Conservation (phyloP, 345 rosid species). For the Salix udensis region DNA sequence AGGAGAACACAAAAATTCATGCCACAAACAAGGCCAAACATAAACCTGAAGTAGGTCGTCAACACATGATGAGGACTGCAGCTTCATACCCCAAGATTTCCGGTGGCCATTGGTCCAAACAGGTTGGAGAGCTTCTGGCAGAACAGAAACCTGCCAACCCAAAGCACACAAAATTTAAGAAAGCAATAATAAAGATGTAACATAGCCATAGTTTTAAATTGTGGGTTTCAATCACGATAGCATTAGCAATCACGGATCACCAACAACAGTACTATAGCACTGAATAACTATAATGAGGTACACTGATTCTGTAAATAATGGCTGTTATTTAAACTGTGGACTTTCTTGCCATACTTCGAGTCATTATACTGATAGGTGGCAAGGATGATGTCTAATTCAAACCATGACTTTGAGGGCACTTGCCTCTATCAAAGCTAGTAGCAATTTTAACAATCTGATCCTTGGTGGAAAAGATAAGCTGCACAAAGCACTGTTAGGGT, state of each 20-base stretch:
- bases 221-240: too few relatives aligned
- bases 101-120: slow-evolving; percentile 57
- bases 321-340: too few relatives aligned
- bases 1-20: not conserved
- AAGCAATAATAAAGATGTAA: not conserved
- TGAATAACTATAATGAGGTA: too few relatives aligned
- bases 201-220: too few relatives aligned
- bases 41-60: slow-evolving; percentile 64
- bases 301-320: too few relatives aligned
- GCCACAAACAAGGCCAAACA: slow-evolving; percentile 2
- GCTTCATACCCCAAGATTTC: slow-evolving; percentile 59
- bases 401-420: slow-evolving; percentile 16
- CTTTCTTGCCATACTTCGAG: not conserved
- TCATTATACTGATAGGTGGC: not conserved
- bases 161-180: slow-evolving; percentile 10
- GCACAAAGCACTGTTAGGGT: slow-evolving; percentile 15
- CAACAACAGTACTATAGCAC: too few relatives aligned
- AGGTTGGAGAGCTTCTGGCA: slow-evolving; percentile 59
- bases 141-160: slow-evolving; percentile 59
- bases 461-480: slow-evolving; percentile 46
- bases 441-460: slow-evolving; percentile 59
- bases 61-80: slow-evolving; percentile 53
- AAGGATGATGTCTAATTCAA: not conserved
- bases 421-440: slow-evolving; percentile 65
- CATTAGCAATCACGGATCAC: too few relatives aligned